Evolutionary conservation across 2,329 filamentous ascomycete species (phyloP).

Genomic region (Thelonectria blattea): DNA sequence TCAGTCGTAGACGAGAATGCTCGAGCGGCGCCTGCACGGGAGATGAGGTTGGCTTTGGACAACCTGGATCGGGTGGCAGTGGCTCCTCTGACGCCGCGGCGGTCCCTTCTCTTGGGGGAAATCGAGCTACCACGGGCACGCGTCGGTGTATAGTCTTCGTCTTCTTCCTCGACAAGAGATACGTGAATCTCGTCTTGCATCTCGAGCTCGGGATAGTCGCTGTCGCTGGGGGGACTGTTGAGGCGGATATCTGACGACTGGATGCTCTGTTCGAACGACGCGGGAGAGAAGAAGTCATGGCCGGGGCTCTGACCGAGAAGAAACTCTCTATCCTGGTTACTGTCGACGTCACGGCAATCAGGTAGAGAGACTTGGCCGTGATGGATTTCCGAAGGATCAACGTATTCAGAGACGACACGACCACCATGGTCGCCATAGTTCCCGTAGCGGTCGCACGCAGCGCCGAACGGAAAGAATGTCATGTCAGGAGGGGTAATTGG

Average conservation of each 20-base stretch:
- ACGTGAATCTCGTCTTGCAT: constrained; percentile 4
- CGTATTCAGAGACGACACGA: constrained; percentile 16
- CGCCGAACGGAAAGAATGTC: constrained; percentile 18
- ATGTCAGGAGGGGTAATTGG: constrained; percentile 30
- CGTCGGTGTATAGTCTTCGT: constrained; percentile 15
- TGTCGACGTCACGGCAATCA: background rate
- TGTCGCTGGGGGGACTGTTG: background rate
- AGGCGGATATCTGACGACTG: background rate
- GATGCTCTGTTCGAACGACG: background rate
- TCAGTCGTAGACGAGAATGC: constrained; percentile 18
- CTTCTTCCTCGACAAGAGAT: background rate
- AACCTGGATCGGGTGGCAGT: constrained; percentile 11
- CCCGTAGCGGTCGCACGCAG: constrained; percentile 14
- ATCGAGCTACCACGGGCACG: constrained; percentile 7
- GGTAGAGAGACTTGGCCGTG: constrained; percentile 8
- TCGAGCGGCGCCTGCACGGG: background rate
- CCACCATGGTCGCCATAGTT: constrained; percentile 20
- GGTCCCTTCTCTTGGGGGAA: constrained; percentile 1
- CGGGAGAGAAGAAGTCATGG: constrained; percentile 9
- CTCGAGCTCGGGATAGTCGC: constrained; percentile 22
- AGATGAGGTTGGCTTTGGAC: constrained; percentile 7
- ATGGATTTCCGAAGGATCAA: constrained; percentile 29
- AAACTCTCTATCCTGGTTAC: constrained; percentile 3
- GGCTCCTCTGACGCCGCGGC: background rate
- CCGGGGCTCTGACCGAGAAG: constrained; percentile 8